Conservation (phyloP, 805 yeast genomes). For the Starmerella geochares region DNA sequence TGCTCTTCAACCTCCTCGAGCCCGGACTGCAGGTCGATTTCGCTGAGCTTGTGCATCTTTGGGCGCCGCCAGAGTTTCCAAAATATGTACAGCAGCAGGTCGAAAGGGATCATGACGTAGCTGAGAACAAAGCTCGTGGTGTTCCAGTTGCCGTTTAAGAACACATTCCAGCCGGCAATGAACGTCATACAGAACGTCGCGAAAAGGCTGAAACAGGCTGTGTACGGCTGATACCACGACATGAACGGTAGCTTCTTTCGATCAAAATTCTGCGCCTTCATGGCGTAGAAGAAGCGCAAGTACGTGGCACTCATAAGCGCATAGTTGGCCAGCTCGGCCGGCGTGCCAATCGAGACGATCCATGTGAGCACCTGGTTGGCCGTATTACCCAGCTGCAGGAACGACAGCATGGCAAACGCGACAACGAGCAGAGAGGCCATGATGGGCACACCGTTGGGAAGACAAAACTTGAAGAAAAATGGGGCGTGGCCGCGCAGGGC, state of each 20-base stretch:
- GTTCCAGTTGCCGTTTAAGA: slow-evolving; percentile 57
- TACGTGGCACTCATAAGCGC: slow-evolving; percentile 48
- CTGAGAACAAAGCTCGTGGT: slow-evolving; percentile 53
- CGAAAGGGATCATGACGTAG: slow-evolving; percentile 61
- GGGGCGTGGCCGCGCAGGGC: slow-evolving; percentile 71
- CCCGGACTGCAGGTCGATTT: slow-evolving; percentile 47
- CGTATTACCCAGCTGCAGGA: slow-evolving; percentile 50
- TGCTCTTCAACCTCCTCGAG: slow-evolving; percentile 51
- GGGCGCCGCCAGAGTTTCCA: slow-evolving; percentile 48
- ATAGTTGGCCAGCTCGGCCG: slow-evolving; percentile 57
- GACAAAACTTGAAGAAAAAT: slow-evolving; percentile 48
- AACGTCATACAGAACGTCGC: slow-evolving; percentile 44
- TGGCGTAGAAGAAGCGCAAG: slow-evolving; percentile 52
- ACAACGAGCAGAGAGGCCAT: slow-evolving; percentile 41
- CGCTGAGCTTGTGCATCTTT: slow-evolving; percentile 37
- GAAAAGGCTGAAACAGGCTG: slow-evolving; percentile 41
- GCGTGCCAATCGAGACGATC: slow-evolving; percentile 63
- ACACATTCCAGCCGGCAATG: slow-evolving; percentile 60
- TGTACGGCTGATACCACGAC: slow-evolving; percentile 52
- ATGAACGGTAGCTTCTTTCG: slow-evolving; percentile 40
- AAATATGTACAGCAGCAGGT: slow-evolving; percentile 38
- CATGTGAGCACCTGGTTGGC: slow-evolving; percentile 59
- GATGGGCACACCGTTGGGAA: slow-evolving; percentile 61
- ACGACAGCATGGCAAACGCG: slow-evolving; percentile 54
- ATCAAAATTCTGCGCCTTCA: slow-evolving; percentile 43